Percentiles rank a stretch among this genome's conserved stretches.
Conservation (phyloP, 768 basidiomycete species). For the Suillus variegatus region DNA sequence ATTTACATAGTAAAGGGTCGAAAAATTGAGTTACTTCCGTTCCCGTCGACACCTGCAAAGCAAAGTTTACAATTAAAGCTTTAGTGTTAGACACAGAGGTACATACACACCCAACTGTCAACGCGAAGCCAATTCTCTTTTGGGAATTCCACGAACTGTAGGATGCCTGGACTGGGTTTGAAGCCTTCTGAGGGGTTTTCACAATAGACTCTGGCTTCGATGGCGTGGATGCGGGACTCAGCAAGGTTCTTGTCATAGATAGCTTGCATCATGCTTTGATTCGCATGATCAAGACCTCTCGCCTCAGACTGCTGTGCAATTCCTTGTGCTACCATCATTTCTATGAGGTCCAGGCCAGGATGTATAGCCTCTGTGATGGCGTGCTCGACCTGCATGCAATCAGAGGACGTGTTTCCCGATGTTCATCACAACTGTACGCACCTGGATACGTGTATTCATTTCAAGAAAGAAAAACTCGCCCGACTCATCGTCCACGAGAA, state of each 20-base stretch:
- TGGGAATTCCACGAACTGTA: conserved; percentile 54
- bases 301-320: conserved; percentile 34
- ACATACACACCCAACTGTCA: conserved; percentile 53
- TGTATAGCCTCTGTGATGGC: conserved; percentile 60
- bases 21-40: conserved; percentile 53
- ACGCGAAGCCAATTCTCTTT: conserved; percentile 54
- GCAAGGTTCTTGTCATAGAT: conserved; percentile 33
- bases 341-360: conserved; percentile 59
- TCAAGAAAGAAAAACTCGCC: conserved; percentile 67
- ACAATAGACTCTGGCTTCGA: conserved; percentile 62
- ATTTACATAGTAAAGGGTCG: conserved; percentile 61
- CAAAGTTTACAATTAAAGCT: not conserved
- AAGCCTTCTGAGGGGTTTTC: conserved; percentile 63
- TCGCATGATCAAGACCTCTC: conserved; percentile 19
- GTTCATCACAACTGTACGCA: conserved; percentile 12
- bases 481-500: conserved; percentile 55
- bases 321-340: conserved; percentile 64
- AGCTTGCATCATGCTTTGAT: conserved; percentile 37
- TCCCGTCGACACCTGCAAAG: conserved; percentile 47
- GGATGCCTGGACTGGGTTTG: conserved; percentile 57
- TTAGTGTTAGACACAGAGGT: conserved; percentile 7
- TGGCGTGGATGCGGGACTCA: conserved; percentile 35
- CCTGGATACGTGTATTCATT: conserved; percentile 71
- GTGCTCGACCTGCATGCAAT: conserved; percentile 56
- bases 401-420: not conserved